Evolutionary conservation across 352 stramenopile species (phyloP), one percentile per base, ranked within the genome.

Genomic region (Phytophthora quininea): DNA sequence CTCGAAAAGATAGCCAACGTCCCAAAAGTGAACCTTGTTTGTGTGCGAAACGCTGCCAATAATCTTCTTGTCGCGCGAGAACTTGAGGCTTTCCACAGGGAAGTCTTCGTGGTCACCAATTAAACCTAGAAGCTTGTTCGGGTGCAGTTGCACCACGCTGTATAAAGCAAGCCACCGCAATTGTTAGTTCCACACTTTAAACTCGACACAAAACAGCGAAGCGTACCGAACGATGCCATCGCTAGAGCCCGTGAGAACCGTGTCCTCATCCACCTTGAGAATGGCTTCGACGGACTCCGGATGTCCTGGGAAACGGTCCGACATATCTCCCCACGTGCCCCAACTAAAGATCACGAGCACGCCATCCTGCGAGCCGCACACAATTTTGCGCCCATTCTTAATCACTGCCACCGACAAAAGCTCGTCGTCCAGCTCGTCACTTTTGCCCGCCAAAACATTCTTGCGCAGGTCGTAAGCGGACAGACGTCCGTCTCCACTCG

Each of bases 241-340:
- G 54, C 91, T 98, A 15, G 93, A 98, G 38, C 97, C 97, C 3
- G 97, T 99, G 32, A 99, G 80, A 9, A 99, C 65, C 3, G 96
- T 99, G 73, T 98, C 95, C 76, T 99, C 97, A 64, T 99, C 97
- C 51, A 99, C 84, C 72, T 98, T 98, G 1, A 99, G 74, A 9
- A 99, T 67, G 1, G 93, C 82, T 61, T 99, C 97, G 32, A 99
- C 91, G 29, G 89, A 98, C 35, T 97, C 83, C 2, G 97, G 97
- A 77, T 99, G 97, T 4, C 89, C 95, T 1, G 94, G 92, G 64
- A 98, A 99, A 4, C 97, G 89, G 79, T 99, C 97, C 45, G 88
- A 97, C 72, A 98, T 97, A 69, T 99, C 97, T 55, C 93, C 95
- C 97, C 97, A 99, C 14, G 80, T 96, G 29, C 91, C 93, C 90